Percentiles rank a stretch among this genome's conserved stretches.
Evolutionary conservation across 73 alveolate genomes (phyloP).

Genomic region (Tetrahymena malaccensis): DNA sequence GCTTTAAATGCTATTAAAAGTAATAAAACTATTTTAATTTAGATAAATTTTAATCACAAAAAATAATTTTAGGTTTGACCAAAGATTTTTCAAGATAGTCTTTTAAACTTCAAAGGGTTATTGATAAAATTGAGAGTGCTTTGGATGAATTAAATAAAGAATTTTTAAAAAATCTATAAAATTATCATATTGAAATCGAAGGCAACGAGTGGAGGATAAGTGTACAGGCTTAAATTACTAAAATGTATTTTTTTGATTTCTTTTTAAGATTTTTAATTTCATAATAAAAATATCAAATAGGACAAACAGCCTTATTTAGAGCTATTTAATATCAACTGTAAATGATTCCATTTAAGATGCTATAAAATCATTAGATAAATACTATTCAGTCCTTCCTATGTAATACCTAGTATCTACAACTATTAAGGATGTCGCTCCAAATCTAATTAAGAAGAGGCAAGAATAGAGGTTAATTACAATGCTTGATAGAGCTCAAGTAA

Average conservation of each 20-base stretch:
- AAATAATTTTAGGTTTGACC: background rate
- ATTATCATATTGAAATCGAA: background rate
- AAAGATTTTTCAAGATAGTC: background rate
- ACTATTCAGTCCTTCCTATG: background rate
- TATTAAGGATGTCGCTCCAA: background rate
- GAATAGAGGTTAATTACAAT: background rate
- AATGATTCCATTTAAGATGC: background rate
- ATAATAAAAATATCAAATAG: background rate
- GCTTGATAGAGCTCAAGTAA: background rate
- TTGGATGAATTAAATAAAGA: background rate
- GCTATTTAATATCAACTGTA: background rate
- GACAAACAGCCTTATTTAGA: background rate
- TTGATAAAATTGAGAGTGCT: background rate
- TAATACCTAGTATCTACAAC: background rate
- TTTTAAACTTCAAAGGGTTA: background rate
- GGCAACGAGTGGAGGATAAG: background rate
- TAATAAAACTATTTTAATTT: background rate
- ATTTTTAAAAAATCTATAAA: background rate
- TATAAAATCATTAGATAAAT: background rate
- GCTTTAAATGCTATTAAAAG: background rate
- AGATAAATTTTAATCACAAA: background rate
- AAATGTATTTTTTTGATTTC: background rate
- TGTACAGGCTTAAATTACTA: background rate
- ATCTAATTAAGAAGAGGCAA: background rate
- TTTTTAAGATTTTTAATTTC: background rate